Percentiles rank a stretch among this genome's conserved stretches.
Evolutionary conservation across 345 rosid species (phyloP).

Genomic region (Bruguiera sexangula): DNA sequence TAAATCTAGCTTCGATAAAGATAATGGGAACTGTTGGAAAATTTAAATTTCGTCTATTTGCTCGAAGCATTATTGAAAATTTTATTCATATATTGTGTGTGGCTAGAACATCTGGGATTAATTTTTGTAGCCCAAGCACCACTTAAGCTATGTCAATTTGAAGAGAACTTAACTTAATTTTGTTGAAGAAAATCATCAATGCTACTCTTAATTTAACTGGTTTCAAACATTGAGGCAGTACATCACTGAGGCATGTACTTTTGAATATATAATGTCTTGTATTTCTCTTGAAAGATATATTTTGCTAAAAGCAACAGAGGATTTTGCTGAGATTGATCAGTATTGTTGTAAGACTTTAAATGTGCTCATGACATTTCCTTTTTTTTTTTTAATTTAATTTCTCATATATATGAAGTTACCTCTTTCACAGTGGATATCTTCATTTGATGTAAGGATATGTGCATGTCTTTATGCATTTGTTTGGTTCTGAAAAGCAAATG

Average conservation of each 20-base stretch:
- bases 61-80: not conserved
- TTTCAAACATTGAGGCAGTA: too few species aligned
- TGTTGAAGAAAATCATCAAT: too few species aligned
- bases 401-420: too few species aligned
- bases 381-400: too few species aligned
- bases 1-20: not conserved
- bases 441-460: not conserved
- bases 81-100: not conserved
- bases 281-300: not conserved
- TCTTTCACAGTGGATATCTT: not conserved
- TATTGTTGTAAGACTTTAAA: not conserved
- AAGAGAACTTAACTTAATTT: not conserved
- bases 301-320: not conserved
- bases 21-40: not conserved
- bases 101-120: not conserved
- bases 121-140: not conserved
- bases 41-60: not conserved
- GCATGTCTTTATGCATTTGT: not conserved
- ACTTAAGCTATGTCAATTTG: not conserved
- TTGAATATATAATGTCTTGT: too few species aligned
- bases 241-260: too few species aligned
- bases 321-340: not conserved
- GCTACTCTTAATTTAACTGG: too few species aligned
- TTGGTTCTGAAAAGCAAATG: too few species aligned
- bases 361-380: too few species aligned